Evolutionary conservation across 257 asterid genomes (phyloP), one percentile per base, ranked within the genome.

Genomic region (Echites panduratus): DNA sequence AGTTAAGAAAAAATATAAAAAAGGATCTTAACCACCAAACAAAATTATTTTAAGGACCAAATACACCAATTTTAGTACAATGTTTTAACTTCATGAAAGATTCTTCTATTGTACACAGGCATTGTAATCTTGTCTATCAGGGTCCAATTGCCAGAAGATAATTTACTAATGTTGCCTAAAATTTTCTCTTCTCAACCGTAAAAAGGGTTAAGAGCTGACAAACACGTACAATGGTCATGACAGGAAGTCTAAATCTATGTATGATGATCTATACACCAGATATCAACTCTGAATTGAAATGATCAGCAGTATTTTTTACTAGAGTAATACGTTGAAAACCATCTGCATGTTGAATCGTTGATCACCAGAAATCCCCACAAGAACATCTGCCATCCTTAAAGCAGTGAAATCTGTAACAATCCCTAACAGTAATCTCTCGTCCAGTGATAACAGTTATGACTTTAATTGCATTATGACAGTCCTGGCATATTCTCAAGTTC

Each of bases 401-500:
- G 77, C 82, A 79, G 76, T 90, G 96, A 81, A 90, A 88, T 75
- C 93, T 88, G 53, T 87, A 84, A 66, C 88, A 89, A 81, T 90
- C 97, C 78, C 95, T 81, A 22, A 88, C 82, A 2, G 86, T 90
- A 41, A 89, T 87, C 70, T 82, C 97, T 76, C 92, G 82, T 70
- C 66, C 48, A 7, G 89, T 77, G 44, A 89, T 70, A 53, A 65
- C 80, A 73, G 97, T 84, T 73, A 90, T 45, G 49, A 85, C 50
- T 81, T 87, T 89, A 49, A 88, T 79, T 52, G 89, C 86, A 71
- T 79, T 87, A 69, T 87, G 93, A 77, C 90, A 90, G 69, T 88
- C 96, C 52, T 82, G 88, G 69, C 96, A 90, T 58, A 90, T 87
- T 75, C 92, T 89, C 84, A 89, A 82, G 80, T 88, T 90, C 82